Conservation (phyloP, 108 stramenopile genomes). For the Pseudonitzschia multistriata region DNA sequence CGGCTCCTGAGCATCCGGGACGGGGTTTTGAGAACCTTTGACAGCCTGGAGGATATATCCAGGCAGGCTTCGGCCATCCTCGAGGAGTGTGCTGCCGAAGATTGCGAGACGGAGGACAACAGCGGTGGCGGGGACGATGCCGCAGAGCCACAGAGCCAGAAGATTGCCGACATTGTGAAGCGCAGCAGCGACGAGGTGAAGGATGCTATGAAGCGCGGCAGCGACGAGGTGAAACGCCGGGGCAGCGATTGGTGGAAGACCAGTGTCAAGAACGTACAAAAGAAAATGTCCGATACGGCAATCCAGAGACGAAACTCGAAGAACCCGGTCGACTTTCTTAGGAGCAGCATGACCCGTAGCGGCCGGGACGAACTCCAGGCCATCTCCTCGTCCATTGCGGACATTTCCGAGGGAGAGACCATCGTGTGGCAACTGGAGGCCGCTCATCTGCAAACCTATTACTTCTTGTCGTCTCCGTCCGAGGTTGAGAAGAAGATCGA, state of each 20-base stretch:
- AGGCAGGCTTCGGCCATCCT: not conserved
- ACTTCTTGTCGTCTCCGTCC: slow-evolving; percentile 3
- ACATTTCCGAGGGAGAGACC: slow-evolving; percentile 15
- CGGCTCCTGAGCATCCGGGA: slow-evolving; percentile 16
- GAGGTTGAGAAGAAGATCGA: not conserved
- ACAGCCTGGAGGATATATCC: not conserved
- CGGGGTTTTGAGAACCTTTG: not conserved
- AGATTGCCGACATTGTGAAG: not conserved
- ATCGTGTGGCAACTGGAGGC: slow-evolving; percentile 42
- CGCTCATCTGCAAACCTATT: slow-evolving; percentile 43
- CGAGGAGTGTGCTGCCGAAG: not conserved
- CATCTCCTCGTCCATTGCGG: not conserved
- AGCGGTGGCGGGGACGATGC: not conserved
- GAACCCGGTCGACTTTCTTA: not conserved
- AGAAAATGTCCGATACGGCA: not conserved
- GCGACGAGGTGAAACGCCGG: not conserved
- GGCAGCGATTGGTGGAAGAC: slow-evolving; percentile 1
- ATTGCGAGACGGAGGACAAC: not conserved
- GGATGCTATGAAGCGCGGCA: not conserved
- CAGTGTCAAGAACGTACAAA: slow-evolving; percentile 10
- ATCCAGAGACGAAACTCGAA: slow-evolving; percentile 1
- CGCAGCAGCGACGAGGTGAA: not conserved
- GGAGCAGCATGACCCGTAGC: no score
- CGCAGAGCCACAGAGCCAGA: no score
- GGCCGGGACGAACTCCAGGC: not conserved